phyloP scores from a whole-genome alignment of 208 protist genomes.

The Trypanosoma caninum region DNA sequence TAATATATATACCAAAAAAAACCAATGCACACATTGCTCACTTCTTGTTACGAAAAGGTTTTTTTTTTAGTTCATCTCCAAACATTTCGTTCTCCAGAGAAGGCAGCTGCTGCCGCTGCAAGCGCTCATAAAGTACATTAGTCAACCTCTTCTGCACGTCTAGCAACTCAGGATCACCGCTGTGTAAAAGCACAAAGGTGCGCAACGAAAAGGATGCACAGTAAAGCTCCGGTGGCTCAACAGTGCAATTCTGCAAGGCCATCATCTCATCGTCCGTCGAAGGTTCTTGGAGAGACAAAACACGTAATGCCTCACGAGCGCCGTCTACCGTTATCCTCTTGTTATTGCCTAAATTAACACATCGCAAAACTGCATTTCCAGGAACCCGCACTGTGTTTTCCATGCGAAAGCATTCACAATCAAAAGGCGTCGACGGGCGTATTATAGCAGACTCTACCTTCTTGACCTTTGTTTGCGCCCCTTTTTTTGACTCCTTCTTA shows the following conservation, averaged over 20 bases:
- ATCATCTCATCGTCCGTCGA: slow-evolving; percentile 51
- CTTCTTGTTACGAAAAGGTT: slow-evolving; percentile 17
- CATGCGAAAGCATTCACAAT: slow-evolving; percentile 75
- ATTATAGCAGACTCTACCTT: slow-evolving; percentile 21
- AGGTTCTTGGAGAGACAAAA: slow-evolving; percentile 66
- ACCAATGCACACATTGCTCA: not conserved
- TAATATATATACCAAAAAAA: slow-evolving; percentile 1
- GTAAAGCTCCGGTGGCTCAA: slow-evolving; percentile 60
- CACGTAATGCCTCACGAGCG: slow-evolving; percentile 54
- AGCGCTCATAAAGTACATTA: slow-evolving; percentile 31
- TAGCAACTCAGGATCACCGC: slow-evolving; percentile 23
- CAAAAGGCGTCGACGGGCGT: slow-evolving; percentile 58
- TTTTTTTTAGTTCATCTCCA: slow-evolving; percentile 8
- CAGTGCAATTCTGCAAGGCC: slow-evolving; percentile 27
- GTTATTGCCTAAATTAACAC: slow-evolving; percentile 80
- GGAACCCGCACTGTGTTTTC: slow-evolving; percentile 51
- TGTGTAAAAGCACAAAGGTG: slow-evolving; percentile 35
- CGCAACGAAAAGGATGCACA: slow-evolving; percentile 62
- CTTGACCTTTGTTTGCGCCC: slow-evolving; percentile 19
- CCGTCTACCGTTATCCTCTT: slow-evolving; percentile 48
- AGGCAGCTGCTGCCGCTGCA: not conserved
- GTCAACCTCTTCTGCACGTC: slow-evolving; percentile 44
- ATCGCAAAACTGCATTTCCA: slow-evolving; percentile 82
- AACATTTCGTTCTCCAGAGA: not conserved
- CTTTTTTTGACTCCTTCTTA: slow-evolving; percentile 28